These are phyloP conservation scores for Seiridium cupressi DNA, from an alignment of 2,329 filamentous ascomycete genomes.

Conservation along the genomic window DNA sequence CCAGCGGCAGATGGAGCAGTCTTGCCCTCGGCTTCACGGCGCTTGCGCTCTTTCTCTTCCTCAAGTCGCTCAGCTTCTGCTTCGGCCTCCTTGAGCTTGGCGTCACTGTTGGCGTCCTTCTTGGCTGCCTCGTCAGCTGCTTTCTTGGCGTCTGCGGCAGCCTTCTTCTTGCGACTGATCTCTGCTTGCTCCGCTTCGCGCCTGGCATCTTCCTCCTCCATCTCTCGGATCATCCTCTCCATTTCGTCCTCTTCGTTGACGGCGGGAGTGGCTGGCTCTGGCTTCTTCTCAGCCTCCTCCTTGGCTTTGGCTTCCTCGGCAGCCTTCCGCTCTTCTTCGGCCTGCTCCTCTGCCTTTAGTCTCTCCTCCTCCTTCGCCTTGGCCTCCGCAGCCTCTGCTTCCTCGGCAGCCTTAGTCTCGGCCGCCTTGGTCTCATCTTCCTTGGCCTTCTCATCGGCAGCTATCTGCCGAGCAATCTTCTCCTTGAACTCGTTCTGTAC, in stretches of 20 bases:
- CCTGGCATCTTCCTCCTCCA: slow-evolving; percentile 54
- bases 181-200: slow-evolving; percentile 49
- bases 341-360: slow-evolving; percentile 14
- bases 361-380: slow-evolving; percentile 21
- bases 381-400: slow-evolving; percentile 17
- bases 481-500: slow-evolving; percentile 80
- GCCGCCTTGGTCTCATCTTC: slow-evolving; percentile 25
- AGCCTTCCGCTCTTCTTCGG: slow-evolving; percentile 24
- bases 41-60: slow-evolving; percentile 64
- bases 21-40: slow-evolving; percentile 47
- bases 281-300: slow-evolving; percentile 16
- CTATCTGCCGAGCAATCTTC: slow-evolving; percentile 63
- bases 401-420: slow-evolving; percentile 27
- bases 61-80: slow-evolving; percentile 71
- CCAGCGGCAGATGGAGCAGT: slow-evolving; percentile 42
- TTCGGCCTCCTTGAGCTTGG: slow-evolving; percentile 70
- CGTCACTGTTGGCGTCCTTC: slow-evolving; percentile 54
- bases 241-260: slow-evolving; percentile 51
- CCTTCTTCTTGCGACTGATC: slow-evolving; percentile 36
- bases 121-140: slow-evolving; percentile 41
- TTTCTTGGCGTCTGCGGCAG: slow-evolving; percentile 42
- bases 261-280: slow-evolving; percentile 24
- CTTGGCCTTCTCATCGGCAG: slow-evolving; percentile 20
- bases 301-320: slow-evolving; percentile 7
- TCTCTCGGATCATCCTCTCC: slow-evolving; percentile 60